These are phyloP conservation scores for Solanum paucissectum DNA, from an alignment of 257 asterid genomes.

Conservation along the genomic window DNA sequence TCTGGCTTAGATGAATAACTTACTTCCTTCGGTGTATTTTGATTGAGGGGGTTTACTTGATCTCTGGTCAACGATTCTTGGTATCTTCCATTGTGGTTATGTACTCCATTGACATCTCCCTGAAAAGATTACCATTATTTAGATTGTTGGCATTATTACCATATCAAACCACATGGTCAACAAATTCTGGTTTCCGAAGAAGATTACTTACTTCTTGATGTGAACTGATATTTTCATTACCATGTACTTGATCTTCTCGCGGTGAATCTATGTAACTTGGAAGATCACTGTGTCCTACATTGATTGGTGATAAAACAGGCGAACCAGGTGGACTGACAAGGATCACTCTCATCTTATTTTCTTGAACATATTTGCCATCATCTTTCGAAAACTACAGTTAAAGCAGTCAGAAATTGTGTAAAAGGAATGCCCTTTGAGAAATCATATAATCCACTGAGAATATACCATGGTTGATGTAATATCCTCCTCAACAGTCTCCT, in stretches of 20 bases:
- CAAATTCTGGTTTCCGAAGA: background rate
- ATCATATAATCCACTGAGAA: background rate
- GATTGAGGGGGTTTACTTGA: background rate
- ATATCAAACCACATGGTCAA: background rate
- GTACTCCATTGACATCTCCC: background rate
- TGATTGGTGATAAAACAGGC: slow-evolving; percentile 17
- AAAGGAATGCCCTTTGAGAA: background rate
- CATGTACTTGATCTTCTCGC: slow-evolving; percentile 6
- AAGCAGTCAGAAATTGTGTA: background rate
- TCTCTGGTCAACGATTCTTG: background rate
- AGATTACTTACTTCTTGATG: slow-evolving; percentile 9
- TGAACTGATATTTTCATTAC: background rate
- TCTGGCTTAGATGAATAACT: background rate
- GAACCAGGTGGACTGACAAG: slow-evolving; percentile 29
- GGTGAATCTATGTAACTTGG: slow-evolving; percentile 7
- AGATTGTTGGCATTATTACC: background rate
- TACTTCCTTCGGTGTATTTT: background rate
- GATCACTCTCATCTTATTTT: slow-evolving; percentile 34
- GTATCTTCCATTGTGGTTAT: background rate
- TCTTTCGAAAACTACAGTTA: slow-evolving; percentile 27
- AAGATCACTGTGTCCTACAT: slow-evolving; percentile 8
- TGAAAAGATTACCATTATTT: background rate
- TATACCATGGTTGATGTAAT: slow-evolving; percentile 24
- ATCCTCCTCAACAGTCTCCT: slow-evolving; percentile 27
- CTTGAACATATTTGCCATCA: slow-evolving; percentile 27